A percentile compares a stretch with the other conserved stretches of the same genome.
Evolutionary conservation across 306 rosid genomes (phyloP).

Genomic region (Gynostemma pentaphyllum): DNA sequence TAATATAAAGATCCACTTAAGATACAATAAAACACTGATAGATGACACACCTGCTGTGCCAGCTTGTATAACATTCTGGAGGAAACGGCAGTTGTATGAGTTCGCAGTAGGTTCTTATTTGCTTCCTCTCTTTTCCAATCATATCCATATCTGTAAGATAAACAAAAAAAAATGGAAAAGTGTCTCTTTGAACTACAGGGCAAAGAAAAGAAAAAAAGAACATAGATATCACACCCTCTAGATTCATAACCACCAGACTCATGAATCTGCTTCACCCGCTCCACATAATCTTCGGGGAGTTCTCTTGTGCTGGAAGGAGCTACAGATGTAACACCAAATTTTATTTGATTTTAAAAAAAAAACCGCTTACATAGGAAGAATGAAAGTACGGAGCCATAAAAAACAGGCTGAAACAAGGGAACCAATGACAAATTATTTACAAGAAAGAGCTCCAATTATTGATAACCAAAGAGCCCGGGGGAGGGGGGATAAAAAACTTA

Average conservation of each 20-base stretch:
- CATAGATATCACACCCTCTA: slow-evolving; percentile 49
- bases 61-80: slow-evolving; percentile 77
- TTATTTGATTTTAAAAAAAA: no score
- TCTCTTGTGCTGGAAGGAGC: slow-evolving; percentile 70
- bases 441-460: no score
- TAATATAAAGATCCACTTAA: background rate
- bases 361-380: no score
- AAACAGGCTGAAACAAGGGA: no score
- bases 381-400: no score
- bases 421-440: no score
- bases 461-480: no score
- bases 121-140: slow-evolving; percentile 94
- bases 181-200: background rate
- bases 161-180: background rate
- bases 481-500: no score
- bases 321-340: slow-evolving; percentile 21
- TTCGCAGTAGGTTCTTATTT: slow-evolving; percentile 75
- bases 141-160: slow-evolving; percentile 50
- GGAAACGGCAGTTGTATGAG: slow-evolving; percentile 93
- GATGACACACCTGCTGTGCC: slow-evolving; percentile 60
- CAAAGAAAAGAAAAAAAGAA: background rate
- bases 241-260: slow-evolving; percentile 89
- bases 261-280: slow-evolving; percentile 73
- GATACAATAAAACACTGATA: background rate
- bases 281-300: slow-evolving; percentile 90